Base-by-base conservation (phyloP, 768 basidiomycete genomes). In the Cystofilobasidium capitatum region DNA sequence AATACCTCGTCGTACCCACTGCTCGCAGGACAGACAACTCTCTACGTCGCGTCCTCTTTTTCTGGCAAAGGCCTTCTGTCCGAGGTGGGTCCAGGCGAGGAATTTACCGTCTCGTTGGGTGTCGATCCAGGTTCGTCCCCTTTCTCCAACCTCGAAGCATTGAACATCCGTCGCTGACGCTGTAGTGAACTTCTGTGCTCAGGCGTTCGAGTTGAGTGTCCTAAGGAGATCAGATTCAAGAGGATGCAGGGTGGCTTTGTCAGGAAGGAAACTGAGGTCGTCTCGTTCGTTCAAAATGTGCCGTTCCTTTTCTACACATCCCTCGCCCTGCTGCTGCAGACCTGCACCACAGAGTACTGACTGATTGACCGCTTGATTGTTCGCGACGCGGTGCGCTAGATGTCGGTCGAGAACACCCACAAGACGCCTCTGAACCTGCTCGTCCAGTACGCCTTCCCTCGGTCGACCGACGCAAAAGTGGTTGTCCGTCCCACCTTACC, bases 271-370 rank as follows among this genome's bases (percentile, higher is more conserved):
- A 64, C 62, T 24, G 62, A 64, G 62, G 39, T 36, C n/a, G 51
- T 51, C 14, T 64, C 49, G 36, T 64, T 64, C 49, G 49, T 54
- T 16, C 62, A 55, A 13, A 64, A 64, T 35, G 62, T 55, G n/a
- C 36, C 24, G 39, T 26, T 2, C 24, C n/a, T 20, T 12, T 60
- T 16, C 6, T 60, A 3, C 24, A n/a, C 24, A 12, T 4, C 7
- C 9, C 5, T n/a, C 26, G n/a, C 22, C 17, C 57, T 33, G n/a
- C n/a, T n/a, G n/a, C n/a, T n/a, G n/a, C n/a, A n/a, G n/a, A n/a
- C n/a, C n/a, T n/a, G 49, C 49, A 42, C 26, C 31, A 26, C 22
- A 8, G 13, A 33, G 13, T 42, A 26, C 36, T 35, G 2, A 17
- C 62, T 31, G 40, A 22, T 13, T n/a, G 44, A 16, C 49, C 22